Percentiles rank a stretch among this genome's conserved stretches.
These are phyloP conservation scores for Aspergillus fumigatiaffinis DNA, from an alignment of 2,329 filamentous ascomycete genomes.

Conservation along the genomic window DNA sequence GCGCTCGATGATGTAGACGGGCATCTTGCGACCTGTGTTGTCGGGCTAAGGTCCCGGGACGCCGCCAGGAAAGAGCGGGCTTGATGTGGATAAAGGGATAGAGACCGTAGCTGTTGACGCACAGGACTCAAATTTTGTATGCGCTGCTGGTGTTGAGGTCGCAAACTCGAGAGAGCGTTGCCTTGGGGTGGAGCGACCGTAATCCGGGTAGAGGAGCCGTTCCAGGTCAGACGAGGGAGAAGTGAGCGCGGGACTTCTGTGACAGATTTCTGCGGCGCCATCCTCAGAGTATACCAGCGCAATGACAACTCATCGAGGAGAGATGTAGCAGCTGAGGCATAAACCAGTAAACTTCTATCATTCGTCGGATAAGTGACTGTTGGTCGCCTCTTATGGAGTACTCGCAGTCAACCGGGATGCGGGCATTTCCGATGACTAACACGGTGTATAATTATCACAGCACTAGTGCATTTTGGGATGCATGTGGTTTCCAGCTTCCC, in stretches of 20 bases:
- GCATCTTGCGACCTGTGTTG: constrained; percentile 18
- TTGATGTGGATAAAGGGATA: constrained; percentile 7
- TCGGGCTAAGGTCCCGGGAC: constrained; percentile 10
- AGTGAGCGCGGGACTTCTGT: constrained; percentile 42
- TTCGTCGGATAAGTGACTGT: not conserved
- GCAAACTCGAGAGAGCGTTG: constrained; percentile 19
- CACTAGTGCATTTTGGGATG: not conserved
- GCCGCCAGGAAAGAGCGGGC: constrained; percentile 14
- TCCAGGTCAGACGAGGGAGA: constrained; percentile 41
- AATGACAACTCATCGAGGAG: not conserved
- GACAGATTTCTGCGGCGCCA: constrained; percentile 41
- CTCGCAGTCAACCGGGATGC: not conserved
- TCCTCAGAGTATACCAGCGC: constrained; percentile 16
- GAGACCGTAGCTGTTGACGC: constrained; percentile 18
- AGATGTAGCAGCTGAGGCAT: not conserved
- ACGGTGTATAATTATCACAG: not conserved
- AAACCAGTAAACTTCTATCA: not conserved
- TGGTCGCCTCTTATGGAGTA: not conserved
- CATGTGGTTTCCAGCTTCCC: not conserved
- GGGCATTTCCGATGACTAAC: constrained; percentile 4
- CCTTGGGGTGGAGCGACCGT: constrained; percentile 26
- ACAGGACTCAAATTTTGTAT: constrained; percentile 20
- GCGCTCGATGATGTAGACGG: constrained; percentile 10
- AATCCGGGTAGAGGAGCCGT: constrained; percentile 32
- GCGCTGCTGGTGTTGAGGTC: constrained; percentile 20